Conservation (phyloP, 768 basidiomycete species). For the Leccinellum luteum region DNA sequence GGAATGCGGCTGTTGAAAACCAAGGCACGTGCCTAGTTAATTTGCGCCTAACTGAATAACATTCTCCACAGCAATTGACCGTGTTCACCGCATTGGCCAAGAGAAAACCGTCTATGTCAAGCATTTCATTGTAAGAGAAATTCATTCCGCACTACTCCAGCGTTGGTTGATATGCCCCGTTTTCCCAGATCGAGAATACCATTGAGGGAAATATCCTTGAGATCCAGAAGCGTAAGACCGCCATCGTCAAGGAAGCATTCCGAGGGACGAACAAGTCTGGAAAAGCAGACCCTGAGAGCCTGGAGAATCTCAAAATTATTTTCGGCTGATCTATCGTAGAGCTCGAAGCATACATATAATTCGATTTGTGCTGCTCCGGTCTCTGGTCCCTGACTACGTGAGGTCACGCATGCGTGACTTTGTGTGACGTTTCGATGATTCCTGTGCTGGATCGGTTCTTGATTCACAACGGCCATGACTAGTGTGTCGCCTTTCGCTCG, state of each 20-base stretch:
- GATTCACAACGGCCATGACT: conserved; percentile 29
- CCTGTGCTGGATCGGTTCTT: conserved; percentile 20
- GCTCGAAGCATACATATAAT: background rate
- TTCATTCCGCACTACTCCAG: background rate
- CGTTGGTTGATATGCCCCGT: background rate
- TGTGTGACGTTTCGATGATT: conserved; percentile 14
- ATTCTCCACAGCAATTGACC: conserved; percentile 66
- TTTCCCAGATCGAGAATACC: conserved; percentile 59
- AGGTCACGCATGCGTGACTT: conserved; percentile 18
- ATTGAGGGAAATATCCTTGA: conserved; percentile 77
- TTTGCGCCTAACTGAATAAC: conserved; percentile 4
- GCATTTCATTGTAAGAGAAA: conserved; percentile 70
- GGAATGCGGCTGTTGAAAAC: conserved; percentile 81
- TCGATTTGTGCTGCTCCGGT: too few species aligned
- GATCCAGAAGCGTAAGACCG: conserved; percentile 85
- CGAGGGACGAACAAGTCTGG: conserved; percentile 47
- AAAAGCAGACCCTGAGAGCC: conserved; percentile 61
- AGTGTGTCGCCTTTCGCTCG: conserved; percentile 61
- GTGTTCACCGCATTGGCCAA: conserved; percentile 84
- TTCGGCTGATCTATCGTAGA: conserved; percentile 41
- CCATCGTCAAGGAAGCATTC: conserved; percentile 84
- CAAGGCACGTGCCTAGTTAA: conserved; percentile 51
- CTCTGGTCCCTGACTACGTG: background rate
- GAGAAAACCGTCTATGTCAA: conserved; percentile 80
- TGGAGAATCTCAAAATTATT: conserved; percentile 67